Conservation (phyloP, 805 yeast species). For the Kazachstania psychrophila region DNA sequence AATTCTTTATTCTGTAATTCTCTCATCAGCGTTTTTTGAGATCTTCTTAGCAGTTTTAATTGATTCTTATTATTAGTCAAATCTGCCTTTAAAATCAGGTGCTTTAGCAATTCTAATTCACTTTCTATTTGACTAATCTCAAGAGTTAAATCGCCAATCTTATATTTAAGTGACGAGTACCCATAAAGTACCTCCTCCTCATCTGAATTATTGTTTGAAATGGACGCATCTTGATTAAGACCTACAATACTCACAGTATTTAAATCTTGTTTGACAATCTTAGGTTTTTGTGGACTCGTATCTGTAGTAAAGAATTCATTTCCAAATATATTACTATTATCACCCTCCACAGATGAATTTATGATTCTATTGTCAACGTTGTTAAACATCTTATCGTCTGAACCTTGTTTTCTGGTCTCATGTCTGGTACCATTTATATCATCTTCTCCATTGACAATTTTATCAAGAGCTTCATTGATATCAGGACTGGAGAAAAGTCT, state of each 20-base stretch:
- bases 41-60: constrained; percentile 55
- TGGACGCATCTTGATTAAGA: too few species aligned
- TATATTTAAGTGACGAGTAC: constrained; percentile 42
- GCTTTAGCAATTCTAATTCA: constrained; percentile 56
- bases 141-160: constrained; percentile 47
- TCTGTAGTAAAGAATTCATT: not conserved
- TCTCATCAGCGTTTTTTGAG: constrained; percentile 53
- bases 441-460: constrained; percentile 18
- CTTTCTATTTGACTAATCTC: constrained; percentile 51
- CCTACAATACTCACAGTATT: too few species aligned
- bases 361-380: too few species aligned
- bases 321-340: not conserved
- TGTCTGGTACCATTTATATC: constrained; percentile 3
- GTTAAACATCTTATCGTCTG: too few species aligned
- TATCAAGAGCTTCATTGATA: constrained; percentile 28
- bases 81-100: constrained; percentile 72
- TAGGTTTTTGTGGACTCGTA: too few species aligned
- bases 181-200: too few species aligned
- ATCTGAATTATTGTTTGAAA: too few species aligned
- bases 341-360: too few species aligned
- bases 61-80: constrained; percentile 69
- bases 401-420: constrained; percentile 13
- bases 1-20: constrained; percentile 70
- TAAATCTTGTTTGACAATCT: too few species aligned
- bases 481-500: constrained; percentile 20